Base-by-base conservation (phyloP, 1,139 yeast species). In the Hyphopichia fennica region DNA sequence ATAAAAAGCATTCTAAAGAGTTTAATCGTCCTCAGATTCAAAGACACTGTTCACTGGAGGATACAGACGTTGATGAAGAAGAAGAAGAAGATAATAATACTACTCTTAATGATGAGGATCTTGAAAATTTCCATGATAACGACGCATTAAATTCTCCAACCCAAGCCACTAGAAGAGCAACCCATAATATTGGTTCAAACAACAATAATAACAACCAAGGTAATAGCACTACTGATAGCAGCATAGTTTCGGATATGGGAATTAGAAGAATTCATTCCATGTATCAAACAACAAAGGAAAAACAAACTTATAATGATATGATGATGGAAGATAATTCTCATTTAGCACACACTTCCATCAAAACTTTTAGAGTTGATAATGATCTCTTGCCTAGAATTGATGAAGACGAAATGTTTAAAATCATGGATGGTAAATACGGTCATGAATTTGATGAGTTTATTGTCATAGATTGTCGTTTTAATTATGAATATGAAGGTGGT, bases 401-500 rank as follows among this genome's bases (percentile, higher is more conserved):
- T 41, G 83, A 81, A 25, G 74, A 73, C 33, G 84, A 90, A 35
- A 66, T 93, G 57, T 74, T 79, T 49, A 74, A 74, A 35, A 77
- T 91, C 34, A 62, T 90, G 32, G 78, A 76, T 45, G 87, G 90
- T 35, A 60, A 71, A 14, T 79, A 76, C 59, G 52, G 62, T 15
- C 65, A 74, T 27, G 69, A 69, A 39, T 91, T 84, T 58, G 84
- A 83, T 50, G 79, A 82, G 32, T 70, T 79, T 39, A 54, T 79
- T 7, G 68, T 93, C 29, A 72, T 95, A 13, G 99, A 93, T 64
- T 90, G 98, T 60, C 78, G 99, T 40, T 93, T 93, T 57, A 89
- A 84, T 53, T 93, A 93, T 67, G 99, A 93, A 63, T 95, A 68
- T 61, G 74, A 78, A 32, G 98, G 99, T 22, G 99, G 99, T 27